Base-by-base conservation (phyloP, 129 eudicot species). In the Glebionis coronaria region DNA sequence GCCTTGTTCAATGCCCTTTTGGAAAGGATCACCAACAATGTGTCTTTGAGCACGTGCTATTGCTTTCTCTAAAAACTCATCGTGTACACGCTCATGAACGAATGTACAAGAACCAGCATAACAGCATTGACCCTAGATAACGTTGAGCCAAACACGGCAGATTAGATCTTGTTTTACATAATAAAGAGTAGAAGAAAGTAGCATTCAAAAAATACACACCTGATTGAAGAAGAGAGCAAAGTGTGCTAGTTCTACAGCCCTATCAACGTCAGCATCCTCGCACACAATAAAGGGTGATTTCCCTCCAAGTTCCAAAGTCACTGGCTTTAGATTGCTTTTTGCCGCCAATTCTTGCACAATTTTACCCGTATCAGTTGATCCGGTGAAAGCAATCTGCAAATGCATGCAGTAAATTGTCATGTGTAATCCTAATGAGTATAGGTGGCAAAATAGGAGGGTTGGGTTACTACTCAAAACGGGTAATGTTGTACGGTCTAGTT, bases 151-250 rank as follows among this genome's bases (percentile, higher is more conserved):
- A 52, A 23, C 4, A 16, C 38, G 12, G 16, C 2, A 2, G 44
- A 15, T 20, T 20, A 67, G 46, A 28, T 20, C 52, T 35, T 54
- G 5, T 49, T 65, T 47, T 9, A 59, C 21, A 28, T 42, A 11
- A 25, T 40, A 4, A 45, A 29, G 59, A 61, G 59, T 10, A 54
- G 40, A 57, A 13, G 16, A 68, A 35, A 9, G 16, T 16, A 60
- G 3, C n/a, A 3, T 15, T 29, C 14, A 42, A 6, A n/a, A n/a
- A 59, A 6, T 12, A 54, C 78, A 68, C 25, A 84, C 97, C 75
- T 90, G 97, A 78, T 90, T 90, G 63, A 82, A 90, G 79, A 90
- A 90, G 15, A 90, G 84, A 63, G 97, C 97, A 78, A 82, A 84
- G 71, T 90, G 97, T 57, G 97, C 97, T 38, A 64, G 76, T 68